Percentiles rank a stretch among this genome's conserved stretches.
Conservation (phyloP, 2,329 filamentous ascomycete genomes). For the Sporothrix dimorphospora region DNA sequence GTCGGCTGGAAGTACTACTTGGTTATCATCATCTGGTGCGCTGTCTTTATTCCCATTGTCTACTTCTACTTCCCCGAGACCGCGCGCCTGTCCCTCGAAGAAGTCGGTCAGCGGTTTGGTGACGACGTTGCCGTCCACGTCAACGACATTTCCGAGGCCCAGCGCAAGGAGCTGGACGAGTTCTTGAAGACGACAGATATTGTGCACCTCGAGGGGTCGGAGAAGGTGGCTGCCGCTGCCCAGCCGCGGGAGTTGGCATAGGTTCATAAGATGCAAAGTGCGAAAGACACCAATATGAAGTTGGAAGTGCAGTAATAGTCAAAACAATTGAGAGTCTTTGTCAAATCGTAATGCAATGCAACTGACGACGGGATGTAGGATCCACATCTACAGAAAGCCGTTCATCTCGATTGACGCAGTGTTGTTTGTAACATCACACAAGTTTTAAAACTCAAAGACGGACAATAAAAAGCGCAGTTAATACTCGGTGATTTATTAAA, state of each 20-base stretch:
- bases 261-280: background rate
- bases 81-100: constrained; percentile 48
- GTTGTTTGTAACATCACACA: no score
- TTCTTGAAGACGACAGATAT: constrained; percentile 24
- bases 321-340: no score
- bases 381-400: no score
- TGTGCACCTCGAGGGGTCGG: constrained; percentile 20
- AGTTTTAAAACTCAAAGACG: no score
- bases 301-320: no score
- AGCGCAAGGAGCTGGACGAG: constrained; percentile 33
- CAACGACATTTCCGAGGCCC: constrained; percentile 47
- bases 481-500: no score
- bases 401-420: no score
- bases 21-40: constrained; percentile 48
- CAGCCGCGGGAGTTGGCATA: background rate
- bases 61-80: constrained; percentile 52
- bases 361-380: no score
- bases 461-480: no score
- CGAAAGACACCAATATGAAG: no score
- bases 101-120: constrained; percentile 51
- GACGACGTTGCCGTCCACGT: constrained; percentile 54
- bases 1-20: constrained; percentile 57
- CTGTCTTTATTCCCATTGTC: constrained; percentile 45
- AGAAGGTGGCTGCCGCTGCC: background rate
- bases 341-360: no score